phyloP scores from a whole-genome alignment of 345 rosid species.

The Citrus medica region DNA sequence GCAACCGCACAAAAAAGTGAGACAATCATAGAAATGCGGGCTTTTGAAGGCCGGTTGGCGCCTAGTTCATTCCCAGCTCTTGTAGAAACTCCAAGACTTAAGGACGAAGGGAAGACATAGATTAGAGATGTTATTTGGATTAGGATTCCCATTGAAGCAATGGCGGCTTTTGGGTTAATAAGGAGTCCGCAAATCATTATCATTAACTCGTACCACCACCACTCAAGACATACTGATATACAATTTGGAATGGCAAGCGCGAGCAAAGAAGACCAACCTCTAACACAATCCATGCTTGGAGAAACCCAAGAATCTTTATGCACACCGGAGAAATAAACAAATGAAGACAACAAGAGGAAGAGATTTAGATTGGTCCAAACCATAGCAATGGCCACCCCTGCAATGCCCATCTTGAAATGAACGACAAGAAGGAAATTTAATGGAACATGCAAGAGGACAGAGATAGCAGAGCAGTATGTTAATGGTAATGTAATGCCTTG shows the following conservation, averaged over 20 bases:
- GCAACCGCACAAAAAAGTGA: slow-evolving; percentile 53
- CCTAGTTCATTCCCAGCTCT: slow-evolving; percentile 92
- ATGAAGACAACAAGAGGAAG: slow-evolving; percentile 58
- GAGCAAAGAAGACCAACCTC: slow-evolving; percentile 89
- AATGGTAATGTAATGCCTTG: slow-evolving; percentile 86
- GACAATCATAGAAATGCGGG: slow-evolving; percentile 76
- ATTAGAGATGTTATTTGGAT: slow-evolving; percentile 88
- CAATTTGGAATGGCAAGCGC: slow-evolving; percentile 87
- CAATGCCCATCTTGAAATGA: slow-evolving; percentile 74
- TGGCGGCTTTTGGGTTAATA: slow-evolving; percentile 75
- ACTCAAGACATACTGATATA: slow-evolving; percentile 88
- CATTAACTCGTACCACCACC: slow-evolving; percentile 99
- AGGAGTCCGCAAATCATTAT: slow-evolving; percentile 85
- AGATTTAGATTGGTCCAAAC: slow-evolving; percentile 86
- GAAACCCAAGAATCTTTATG: slow-evolving; percentile 79
- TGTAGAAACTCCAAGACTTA: slow-evolving; percentile 89
- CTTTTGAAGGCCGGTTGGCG: slow-evolving; percentile 73
- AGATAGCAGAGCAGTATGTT: slow-evolving; percentile 81
- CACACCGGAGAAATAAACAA: slow-evolving; percentile 67
- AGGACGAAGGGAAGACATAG: slow-evolving; percentile 88
- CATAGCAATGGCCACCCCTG: slow-evolving; percentile 89
- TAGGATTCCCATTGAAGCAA: slow-evolving; percentile 95
- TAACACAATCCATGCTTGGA: slow-evolving; percentile 66
- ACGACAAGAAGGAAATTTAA: slow-evolving; percentile 72
- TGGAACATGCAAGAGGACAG: slow-evolving; percentile 80